These are phyloP conservation scores for Ophiostoma australiae DNA, from an alignment of 2,329 filamentous ascomycete genomes.

Conservation along the genomic window DNA sequence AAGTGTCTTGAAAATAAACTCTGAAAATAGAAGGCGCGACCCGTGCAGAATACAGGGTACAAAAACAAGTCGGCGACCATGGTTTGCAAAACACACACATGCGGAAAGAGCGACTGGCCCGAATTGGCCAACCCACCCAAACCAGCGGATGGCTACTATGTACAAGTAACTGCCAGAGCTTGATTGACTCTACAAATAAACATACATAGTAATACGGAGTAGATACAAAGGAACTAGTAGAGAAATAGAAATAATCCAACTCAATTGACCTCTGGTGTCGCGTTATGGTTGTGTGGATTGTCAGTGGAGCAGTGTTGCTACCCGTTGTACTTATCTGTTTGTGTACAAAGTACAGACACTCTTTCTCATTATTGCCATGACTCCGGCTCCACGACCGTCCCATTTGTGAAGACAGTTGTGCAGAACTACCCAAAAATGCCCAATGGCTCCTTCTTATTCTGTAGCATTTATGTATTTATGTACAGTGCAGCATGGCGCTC, in stretches of 20 bases:
- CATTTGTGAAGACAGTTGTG: constrained; percentile 11
- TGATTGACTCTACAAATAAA: constrained; percentile 5
- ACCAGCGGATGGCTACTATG: neutral
- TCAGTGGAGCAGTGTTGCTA: neutral
- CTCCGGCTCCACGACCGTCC: constrained; percentile 11
- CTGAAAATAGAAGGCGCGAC: neutral
- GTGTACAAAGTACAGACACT: neutral
- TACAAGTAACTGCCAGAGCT: neutral
- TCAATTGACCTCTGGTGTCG: constrained; percentile 18
- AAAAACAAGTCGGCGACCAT: neutral
- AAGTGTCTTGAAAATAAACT: neutral
- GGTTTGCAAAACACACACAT: neutral
- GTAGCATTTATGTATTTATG: neutral
- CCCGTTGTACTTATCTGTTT: neutral
- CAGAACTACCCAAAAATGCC: neutral
- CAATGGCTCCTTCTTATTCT: neutral
- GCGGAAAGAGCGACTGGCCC: constrained; percentile 1
- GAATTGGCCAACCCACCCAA: neutral
- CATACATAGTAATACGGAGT: neutral
- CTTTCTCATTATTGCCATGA: neutral
- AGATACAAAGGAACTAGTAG: neutral
- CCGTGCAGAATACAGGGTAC: neutral
- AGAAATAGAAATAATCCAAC: neutral
- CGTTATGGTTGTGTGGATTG: constrained; percentile 23
- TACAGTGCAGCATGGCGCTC: neutral